Evolutionary conservation across 768 basidiomycete species (phyloP).

Genomic region (Stropharia rugosoannulata): DNA sequence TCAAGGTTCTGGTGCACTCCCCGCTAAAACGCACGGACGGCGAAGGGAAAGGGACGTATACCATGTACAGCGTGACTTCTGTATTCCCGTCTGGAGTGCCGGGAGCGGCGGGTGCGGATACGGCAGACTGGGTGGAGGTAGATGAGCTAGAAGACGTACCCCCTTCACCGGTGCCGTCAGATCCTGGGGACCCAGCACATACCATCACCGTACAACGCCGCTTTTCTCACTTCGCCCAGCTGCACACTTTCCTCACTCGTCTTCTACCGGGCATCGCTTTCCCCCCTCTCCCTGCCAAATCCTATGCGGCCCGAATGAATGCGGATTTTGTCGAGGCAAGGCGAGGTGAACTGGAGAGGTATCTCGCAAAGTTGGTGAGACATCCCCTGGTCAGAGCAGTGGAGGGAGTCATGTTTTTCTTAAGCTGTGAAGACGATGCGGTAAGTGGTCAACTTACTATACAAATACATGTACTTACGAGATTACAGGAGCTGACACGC

Average conservation of each 20-base stretch:
- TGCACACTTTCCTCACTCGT: conserved; percentile 69
- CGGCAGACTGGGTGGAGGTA: conserved; percentile 26
- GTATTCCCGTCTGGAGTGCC: conserved; percentile 42
- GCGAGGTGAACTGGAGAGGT: conserved; percentile 78
- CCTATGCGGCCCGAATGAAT: conserved; percentile 79
- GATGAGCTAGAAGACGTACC: conserved; percentile 23
- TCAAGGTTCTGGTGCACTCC: conserved; percentile 75
- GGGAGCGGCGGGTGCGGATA: conserved; percentile 16
- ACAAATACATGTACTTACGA: not conserved
- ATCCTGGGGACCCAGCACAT: conserved; percentile 33
- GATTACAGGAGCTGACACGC: conserved; percentile 67
- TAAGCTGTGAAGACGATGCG: conserved; percentile 71
- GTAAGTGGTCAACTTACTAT: conserved; percentile 41
- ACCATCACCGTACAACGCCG: conserved; percentile 77
- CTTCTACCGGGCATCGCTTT: conserved; percentile 75
- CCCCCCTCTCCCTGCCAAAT: conserved; percentile 84
- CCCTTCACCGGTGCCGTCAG: conserved; percentile 15
- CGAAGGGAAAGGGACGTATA: conserved; percentile 65
- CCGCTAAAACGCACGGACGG: conserved; percentile 72
- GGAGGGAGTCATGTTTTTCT: conserved; percentile 77
- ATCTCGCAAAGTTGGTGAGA: conserved; percentile 64
- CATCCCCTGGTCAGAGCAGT: conserved; percentile 80
- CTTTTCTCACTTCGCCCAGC: conserved; percentile 81
- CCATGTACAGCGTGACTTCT: conserved; percentile 75
- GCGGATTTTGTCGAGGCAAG: conserved; percentile 82